Percentiles rank a stretch among this genome's conserved stretches.
phyloP scores from a whole-genome alignment of 2,329 filamentous ascomycete genomes.

The Claviceps digitariae region DNA sequence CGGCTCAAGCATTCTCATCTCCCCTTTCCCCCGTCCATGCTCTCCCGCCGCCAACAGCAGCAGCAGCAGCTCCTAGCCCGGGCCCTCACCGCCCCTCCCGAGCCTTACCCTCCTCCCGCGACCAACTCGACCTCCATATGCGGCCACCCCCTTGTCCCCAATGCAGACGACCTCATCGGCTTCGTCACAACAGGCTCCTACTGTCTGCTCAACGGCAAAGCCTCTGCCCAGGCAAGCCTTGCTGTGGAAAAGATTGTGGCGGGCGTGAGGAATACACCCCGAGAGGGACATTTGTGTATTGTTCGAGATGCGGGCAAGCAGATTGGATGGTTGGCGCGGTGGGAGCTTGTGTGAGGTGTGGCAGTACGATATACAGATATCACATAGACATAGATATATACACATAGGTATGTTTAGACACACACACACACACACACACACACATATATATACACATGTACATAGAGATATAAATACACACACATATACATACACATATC shows the following conservation, averaged over 20 bases:
- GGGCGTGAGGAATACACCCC: slow-evolving; percentile 16
- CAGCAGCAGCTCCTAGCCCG: slow-evolving; percentile 28
- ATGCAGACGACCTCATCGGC: slow-evolving; percentile 64
- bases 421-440: not conserved
- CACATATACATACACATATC: too few species aligned
- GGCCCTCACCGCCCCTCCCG: slow-evolving; percentile 29
- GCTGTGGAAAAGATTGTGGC: slow-evolving; percentile 42
- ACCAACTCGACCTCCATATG: slow-evolving; percentile 26
- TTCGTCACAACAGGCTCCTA: slow-evolving; percentile 84
- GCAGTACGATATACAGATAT: not conserved
- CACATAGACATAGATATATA: not conserved
- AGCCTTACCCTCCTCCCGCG: slow-evolving; percentile 19
- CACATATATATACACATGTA: not conserved
- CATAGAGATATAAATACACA: too few species aligned
- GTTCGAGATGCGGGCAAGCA: slow-evolving; percentile 69
- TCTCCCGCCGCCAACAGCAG: slow-evolving; percentile 17
- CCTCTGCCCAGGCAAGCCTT: slow-evolving; percentile 62
- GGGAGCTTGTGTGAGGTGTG: slow-evolving; percentile 47
- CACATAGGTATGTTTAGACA: not conserved
- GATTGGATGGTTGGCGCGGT: slow-evolving; percentile 64
- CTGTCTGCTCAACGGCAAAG: slow-evolving; percentile 62
- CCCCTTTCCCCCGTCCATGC: slow-evolving; percentile 12
- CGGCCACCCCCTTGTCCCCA: slow-evolving; percentile 57
- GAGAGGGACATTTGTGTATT: slow-evolving; percentile 53
- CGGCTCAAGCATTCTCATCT: not conserved